A percentile compares a stretch with the other conserved stretches of the same genome.
These are phyloP conservation scores for Triglochin maritima DNA, from an alignment of 106 monocot genomes.

Conservation along the genomic window DNA sequence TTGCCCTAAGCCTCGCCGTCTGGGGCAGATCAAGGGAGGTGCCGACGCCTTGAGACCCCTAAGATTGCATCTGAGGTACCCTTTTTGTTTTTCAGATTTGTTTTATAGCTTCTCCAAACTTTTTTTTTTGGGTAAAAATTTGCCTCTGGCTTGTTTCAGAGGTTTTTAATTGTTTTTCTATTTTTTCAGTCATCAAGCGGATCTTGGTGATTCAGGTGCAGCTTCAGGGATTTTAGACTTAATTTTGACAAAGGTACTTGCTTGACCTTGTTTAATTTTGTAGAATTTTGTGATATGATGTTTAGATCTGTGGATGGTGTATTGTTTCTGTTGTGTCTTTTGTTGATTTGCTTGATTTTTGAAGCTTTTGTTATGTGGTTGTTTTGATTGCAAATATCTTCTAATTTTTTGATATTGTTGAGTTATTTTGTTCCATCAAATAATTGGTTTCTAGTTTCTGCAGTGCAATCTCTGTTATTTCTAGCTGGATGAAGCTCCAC, in stretches of 20 bases:
- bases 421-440: neutral
- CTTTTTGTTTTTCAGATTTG: neutral
- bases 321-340: neutral
- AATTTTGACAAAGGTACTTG: slow-evolving; percentile 10
- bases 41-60: slow-evolving; percentile 21
- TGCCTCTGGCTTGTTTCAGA: neutral
- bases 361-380: neutral
- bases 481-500: neutral
- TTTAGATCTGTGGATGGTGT: neutral
- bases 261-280: too few relatives aligned
- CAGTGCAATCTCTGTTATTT: neutral
- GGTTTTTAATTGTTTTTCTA: neutral
- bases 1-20: slow-evolving; percentile 71
- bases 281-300: too few relatives aligned
- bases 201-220: slow-evolving; percentile 3
- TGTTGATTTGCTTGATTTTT: neutral
- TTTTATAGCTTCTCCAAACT: neutral
- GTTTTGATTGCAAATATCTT: neutral
- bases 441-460: neutral
- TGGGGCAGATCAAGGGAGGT: slow-evolving; percentile 20
- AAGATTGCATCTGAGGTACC: slow-evolving; percentile 23
- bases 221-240: slow-evolving; percentile 9
- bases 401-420: neutral
- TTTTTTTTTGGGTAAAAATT: neutral
- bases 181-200: slow-evolving; percentile 9